A percentile compares a stretch with the other conserved stretches of the same genome.
Evolutionary conservation across 2,329 filamentous ascomycete species (phyloP).

Genomic region (Diaporthe citrichinensis): DNA sequence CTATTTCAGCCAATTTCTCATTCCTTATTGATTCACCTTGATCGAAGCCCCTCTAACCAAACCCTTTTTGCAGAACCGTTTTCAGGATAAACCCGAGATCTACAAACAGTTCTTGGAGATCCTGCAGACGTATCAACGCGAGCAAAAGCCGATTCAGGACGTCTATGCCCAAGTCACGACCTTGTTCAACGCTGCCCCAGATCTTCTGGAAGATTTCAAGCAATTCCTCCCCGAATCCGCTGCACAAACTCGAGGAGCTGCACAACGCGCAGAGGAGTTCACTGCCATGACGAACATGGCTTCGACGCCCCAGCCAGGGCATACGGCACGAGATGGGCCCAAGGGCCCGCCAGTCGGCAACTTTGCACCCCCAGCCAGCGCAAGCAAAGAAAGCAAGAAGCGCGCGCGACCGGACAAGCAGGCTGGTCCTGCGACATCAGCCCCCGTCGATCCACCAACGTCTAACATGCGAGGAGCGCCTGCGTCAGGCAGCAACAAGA

Average conservation of each 20-base stretch:
- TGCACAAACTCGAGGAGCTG: conserved; percentile 69
- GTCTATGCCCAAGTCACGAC: conserved; percentile 97
- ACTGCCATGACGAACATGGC: conserved; percentile 61
- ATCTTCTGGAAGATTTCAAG: conserved; percentile 97
- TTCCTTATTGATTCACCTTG: conserved; percentile 1
- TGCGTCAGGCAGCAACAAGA: conserved; percentile 65
- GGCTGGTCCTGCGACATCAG: conserved; percentile 59
- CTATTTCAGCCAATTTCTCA: background rate
- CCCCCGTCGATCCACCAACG: conserved; percentile 53
- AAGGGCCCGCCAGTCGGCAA: conserved; percentile 95
- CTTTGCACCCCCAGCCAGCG: conserved; percentile 86
- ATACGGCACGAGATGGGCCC: conserved; percentile 69
- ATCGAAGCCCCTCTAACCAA: conserved; percentile 38
- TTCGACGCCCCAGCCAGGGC: conserved; percentile 69
- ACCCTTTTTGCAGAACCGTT: conserved; percentile 80
- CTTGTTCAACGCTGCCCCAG: conserved; percentile 92
- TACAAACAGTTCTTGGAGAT: conserved; percentile 99
- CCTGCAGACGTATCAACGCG: conserved; percentile 95
- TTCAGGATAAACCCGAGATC: conserved; percentile 95
- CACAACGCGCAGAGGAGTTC: conserved; percentile 76
- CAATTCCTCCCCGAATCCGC: conserved; percentile 95
- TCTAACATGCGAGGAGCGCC: conserved; percentile 54
- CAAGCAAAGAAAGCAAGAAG: conserved; percentile 92
- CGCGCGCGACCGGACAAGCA: conserved; percentile 76
- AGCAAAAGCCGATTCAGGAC: conserved; percentile 98